Base-by-base conservation (phyloP, 176 grass and related monocot genomes). In the Hyparrhenia diplandra region DNA sequence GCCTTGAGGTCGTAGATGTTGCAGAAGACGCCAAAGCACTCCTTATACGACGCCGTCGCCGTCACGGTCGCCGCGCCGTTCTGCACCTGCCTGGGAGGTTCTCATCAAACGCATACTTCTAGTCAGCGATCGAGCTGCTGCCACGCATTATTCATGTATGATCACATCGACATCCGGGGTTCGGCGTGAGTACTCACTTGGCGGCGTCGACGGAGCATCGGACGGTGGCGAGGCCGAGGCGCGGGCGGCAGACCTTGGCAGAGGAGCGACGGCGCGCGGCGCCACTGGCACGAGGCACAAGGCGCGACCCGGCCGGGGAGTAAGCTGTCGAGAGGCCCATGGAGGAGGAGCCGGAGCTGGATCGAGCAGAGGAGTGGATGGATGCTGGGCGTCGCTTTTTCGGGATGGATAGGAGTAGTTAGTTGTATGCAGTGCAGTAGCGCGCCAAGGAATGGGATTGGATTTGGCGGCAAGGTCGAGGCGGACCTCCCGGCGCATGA, bases 21-120 rank as follows among this genome's bases (percentile, higher is more conserved):
- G 86, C 92, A 93, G 79, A 98, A 98, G 59, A 98, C 88, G 69
- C 92, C 95, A 77, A 75, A 98, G 66, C 92, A 93, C 20, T 93
- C 92, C 25, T 37, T 76, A 29, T 24, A 75, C 76, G n/a, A 42
- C 25, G 76, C 81, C n/a, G 78, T 61, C 37, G 88, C 57, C n/a
- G 81, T 61, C 30, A 86, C n/a, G n/a, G n/a, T 77, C 1, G 87
- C 54, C 4, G 32, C 70, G 25, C 51, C 36, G 35, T 37, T 29
- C 62, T 67, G 62, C 28, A 47, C 62, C 76, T 79, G 76, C 76
- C 75, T 78, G 58, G 5, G 39, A 5, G 23, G 6, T 24, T 13
- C 23, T 43, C 23, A 36, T 12, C 5, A 5, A 43, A 63, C 14
- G 9, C 10, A 51, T 0, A 71, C 23, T 23, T 6, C 13, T 40